phyloP scores from a whole-genome alignment of 768 basidiomycete genomes.

The Tylopilus intermedius region DNA sequence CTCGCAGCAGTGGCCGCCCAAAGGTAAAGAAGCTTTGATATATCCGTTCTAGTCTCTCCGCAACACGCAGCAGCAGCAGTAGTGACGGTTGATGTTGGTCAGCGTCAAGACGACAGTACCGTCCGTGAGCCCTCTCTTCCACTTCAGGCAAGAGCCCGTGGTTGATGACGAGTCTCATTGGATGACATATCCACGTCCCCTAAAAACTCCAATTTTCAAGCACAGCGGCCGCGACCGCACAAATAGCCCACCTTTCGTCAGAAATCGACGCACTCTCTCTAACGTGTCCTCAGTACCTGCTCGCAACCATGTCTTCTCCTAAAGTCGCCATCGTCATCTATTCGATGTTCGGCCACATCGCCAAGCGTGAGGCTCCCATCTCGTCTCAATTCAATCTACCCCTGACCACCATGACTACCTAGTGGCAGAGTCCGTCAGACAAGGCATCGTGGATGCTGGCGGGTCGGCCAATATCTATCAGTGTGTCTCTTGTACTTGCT shows the following conservation, averaged over 20 bases:
- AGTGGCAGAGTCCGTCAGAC: constrained; percentile 59
- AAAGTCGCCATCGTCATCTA: constrained; percentile 71
- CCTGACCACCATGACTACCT: neutral
- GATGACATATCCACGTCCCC: neutral
- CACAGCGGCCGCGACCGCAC: neutral
- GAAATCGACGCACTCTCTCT: neutral
- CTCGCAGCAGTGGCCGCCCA: constrained; percentile 1
- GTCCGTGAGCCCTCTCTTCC: neutral
- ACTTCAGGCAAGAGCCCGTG: neutral
- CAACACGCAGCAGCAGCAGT: neutral
- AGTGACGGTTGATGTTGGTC: neutral
- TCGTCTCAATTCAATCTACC: constrained; percentile 6
- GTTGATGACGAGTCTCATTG: neutral
- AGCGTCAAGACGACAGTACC: neutral
- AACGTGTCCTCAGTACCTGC: neutral
- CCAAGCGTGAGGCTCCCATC: constrained; percentile 63
- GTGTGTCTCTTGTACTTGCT: constrained; percentile 32
- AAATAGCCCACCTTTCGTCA: neutral
- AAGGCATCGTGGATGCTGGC: constrained; percentile 44
- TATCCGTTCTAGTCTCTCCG: neutral
- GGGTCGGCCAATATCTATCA: constrained; percentile 52
- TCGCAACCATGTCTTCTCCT: constrained; percentile 39
- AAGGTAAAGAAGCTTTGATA: neutral
- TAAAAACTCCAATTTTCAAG: constrained; percentile 5
- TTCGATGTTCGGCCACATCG: constrained; percentile 69